Conservation (phyloP, 352 stramenopile species). For the Halophytophthora batemanensis region DNA sequence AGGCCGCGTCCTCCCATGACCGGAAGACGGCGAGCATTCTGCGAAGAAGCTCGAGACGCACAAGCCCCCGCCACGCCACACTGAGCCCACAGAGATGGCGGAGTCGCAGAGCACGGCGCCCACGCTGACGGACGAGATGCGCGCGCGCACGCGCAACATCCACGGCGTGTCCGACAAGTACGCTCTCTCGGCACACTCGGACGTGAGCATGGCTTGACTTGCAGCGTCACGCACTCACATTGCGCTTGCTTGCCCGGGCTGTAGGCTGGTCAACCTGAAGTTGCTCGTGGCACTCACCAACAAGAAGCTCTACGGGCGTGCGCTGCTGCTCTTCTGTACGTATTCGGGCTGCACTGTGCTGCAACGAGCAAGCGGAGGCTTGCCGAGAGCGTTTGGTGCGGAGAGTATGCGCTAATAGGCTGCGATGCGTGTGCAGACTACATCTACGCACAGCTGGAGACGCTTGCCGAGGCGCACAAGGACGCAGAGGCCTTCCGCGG, state of each 20-base stretch:
- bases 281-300: conserved; percentile 63
- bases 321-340: conserved; percentile 71
- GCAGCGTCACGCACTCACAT: background rate
- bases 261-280: conserved; percentile 66
- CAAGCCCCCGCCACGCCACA: background rate
- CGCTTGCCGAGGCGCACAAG: conserved; percentile 42
- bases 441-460: conserved; percentile 61
- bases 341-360: conserved; percentile 4
- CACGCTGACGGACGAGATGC: conserved; percentile 48
- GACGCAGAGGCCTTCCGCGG: conserved; percentile 37
- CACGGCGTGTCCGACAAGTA: conserved; percentile 61
- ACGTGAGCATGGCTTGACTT: background rate
- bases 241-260: background rate
- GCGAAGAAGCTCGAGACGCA: no score
- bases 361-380: background rate
- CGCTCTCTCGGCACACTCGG: background rate
- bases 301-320: conserved; percentile 60
- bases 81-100: background rate
- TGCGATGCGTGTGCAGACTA: conserved; percentile 36
- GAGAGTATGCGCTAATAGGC: conserved; percentile 6
- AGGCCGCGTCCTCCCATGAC: no score
- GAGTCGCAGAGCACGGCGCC: conserved; percentile 1
- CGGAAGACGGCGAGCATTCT: no score
- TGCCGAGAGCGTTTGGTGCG: background rate
- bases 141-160: conserved; percentile 39